Base-by-base conservation (phyloP, 345 rosid species). In the Brassica napus region DNA sequence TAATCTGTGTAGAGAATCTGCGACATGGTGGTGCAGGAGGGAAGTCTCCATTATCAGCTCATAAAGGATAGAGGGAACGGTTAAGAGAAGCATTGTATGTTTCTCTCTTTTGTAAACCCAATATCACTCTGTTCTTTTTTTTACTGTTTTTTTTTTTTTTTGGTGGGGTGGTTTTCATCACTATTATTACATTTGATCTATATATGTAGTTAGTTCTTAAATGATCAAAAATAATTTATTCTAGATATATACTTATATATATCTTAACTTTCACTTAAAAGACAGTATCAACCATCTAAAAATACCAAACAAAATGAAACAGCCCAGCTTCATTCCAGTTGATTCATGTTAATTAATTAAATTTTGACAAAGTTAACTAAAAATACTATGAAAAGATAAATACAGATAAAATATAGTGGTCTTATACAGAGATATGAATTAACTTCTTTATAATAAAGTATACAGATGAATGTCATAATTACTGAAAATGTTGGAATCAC, bases 1-100 rank as follows among this genome's bases (percentile, higher is more conserved):
- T 61, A 35, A 31, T 49, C 8, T 28, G 11, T 89, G 88, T 88
- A 94, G 98, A 88, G 87, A 86, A 89, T 88, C 49, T 84, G 90
- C 87, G 96, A 14, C 92, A 86, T 10, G 79, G 76, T 3, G 85
- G 85, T 78, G 75, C 76, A 6, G 90, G 87, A 44, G 91, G 89
- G 49, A 94, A 86, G 69, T 77, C 86, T 54, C 85, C 87, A 60
- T 87, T 92, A 55, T 87, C 97, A 28, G 89, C 85, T 71, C 93
- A 89, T 74, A 89, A 67, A 49, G 64, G 11, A 60, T 68, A 73
- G 85, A 78, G 91, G 88, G 86, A 78, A 12, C 54, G 75, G 74
- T 31, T 82, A 77, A 71, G 82, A 65, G 85, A 86, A 85, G 23
- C 61, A 68, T 54, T 79, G 83, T 74, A 80, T 75, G 77, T 72